Evolutionary conservation across 306 rosid genomes (phyloP).

Genomic region (Lathyrus tuberosus): DNA sequence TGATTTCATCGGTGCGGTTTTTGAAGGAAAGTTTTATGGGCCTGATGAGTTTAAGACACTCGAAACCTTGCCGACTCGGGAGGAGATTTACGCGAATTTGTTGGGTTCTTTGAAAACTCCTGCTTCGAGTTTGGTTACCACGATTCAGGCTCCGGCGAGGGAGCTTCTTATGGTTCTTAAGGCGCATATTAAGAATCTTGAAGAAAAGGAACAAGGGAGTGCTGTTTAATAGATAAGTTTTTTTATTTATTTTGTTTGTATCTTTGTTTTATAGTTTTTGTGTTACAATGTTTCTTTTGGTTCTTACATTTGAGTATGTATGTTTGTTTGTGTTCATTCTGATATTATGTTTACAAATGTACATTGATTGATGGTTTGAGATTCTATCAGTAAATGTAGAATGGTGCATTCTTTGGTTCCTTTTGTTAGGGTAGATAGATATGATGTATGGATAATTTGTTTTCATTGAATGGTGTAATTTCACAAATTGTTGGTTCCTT

Average conservation of each 20-base stretch:
- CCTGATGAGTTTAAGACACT: conserved; percentile 72
- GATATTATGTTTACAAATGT: conserved; percentile 12
- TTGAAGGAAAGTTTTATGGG: conserved; percentile 85
- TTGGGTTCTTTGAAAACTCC: conserved; percentile 72
- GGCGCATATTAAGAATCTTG: conserved; percentile 77
- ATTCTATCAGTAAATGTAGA: conserved; percentile 27
- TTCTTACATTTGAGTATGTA: conserved; percentile 23
- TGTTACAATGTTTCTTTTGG: not conserved
- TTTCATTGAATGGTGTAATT: conserved; percentile 32
- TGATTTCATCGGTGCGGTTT: conserved; percentile 85
- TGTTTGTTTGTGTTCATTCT: not conserved
- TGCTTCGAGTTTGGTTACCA: conserved; percentile 67
- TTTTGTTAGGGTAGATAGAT: conserved; percentile 4
- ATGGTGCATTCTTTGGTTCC: conserved; percentile 7
- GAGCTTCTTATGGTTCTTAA: conserved; percentile 72
- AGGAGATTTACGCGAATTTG: conserved; percentile 75
- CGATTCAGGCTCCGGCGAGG: conserved; percentile 88
- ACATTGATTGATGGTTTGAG: conserved; percentile 27
- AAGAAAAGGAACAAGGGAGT: conserved; percentile 55
- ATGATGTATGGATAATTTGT: conserved; percentile 16
- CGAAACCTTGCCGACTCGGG: conserved; percentile 78
- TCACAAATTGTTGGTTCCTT: conserved; percentile 3
- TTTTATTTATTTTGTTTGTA: too few species aligned
- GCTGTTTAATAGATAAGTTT: conserved; percentile 49
- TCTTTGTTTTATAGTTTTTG: conserved; percentile 1